Percentiles rank a stretch among this genome's conserved stretches.
phyloP scores from a whole-genome alignment of 2,329 filamentous ascomycete species.

The Exophiala spinifera region DNA sequence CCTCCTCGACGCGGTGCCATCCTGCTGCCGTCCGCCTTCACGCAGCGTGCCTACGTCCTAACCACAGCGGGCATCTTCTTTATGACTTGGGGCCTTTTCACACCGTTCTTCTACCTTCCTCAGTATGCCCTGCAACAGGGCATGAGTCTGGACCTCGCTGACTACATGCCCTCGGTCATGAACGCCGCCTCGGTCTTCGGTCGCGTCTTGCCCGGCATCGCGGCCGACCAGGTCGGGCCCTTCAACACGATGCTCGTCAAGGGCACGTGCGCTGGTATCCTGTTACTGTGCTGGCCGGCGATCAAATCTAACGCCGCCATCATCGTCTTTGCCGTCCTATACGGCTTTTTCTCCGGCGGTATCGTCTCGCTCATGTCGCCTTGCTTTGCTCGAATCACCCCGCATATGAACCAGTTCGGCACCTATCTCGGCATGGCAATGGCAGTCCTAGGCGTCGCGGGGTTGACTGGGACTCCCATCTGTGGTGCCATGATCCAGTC shows the following conservation, averaged over 20 bases:
- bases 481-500: conserved; percentile 46
- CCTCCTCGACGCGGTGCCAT: conserved; percentile 3
- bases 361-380: conserved; percentile 62
- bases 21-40: conserved; percentile 20
- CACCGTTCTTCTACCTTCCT: conserved; percentile 78
- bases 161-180: conserved; percentile 33
- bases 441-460: conserved; percentile 45
- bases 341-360: conserved; percentile 65
- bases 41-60: conserved; percentile 29
- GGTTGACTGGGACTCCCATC: conserved; percentile 47
- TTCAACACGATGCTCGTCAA: conserved; percentile 32
- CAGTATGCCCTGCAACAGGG: conserved; percentile 64
- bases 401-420: conserved; percentile 66
- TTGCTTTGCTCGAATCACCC: conserved; percentile 59
- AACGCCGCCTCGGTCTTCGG: conserved; percentile 36
- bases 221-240: conserved; percentile 35
- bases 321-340: conserved; percentile 62
- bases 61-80: conserved; percentile 60
- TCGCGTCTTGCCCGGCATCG: conserved; percentile 31
- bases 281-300: conserved; percentile 48
- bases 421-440: conserved; percentile 57
- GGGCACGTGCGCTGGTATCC: conserved; percentile 29
- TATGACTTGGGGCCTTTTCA: conserved; percentile 70
- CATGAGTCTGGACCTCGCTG: conserved; percentile 19
- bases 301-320: conserved; percentile 54